phyloP scores from a whole-genome alignment of 768 basidiomycete genomes.

The Nidularia pulvinata region DNA sequence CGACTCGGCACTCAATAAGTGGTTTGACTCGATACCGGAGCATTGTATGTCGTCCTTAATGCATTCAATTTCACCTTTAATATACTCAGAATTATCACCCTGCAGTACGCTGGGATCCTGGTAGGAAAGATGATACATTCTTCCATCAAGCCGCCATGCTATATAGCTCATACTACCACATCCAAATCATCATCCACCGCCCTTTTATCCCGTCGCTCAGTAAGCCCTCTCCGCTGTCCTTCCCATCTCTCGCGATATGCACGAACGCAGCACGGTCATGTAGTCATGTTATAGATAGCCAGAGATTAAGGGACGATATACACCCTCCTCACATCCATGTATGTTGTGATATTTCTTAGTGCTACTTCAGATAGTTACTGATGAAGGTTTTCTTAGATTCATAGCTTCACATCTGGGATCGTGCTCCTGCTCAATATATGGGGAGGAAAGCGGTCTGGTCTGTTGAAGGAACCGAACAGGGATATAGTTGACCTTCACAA shows the following conservation, averaged over 20 bases:
- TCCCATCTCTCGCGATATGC: constrained; percentile 76
- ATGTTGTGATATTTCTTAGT: constrained; percentile 4
- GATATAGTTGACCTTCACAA: constrained; percentile 68
- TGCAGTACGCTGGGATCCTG: constrained; percentile 53
- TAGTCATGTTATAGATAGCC: constrained; percentile 71
- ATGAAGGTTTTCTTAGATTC: not conserved
- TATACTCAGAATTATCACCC: not conserved
- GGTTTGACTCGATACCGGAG: constrained; percentile 67
- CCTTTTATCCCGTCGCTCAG: constrained; percentile 69
- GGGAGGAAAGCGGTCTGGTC: constrained; percentile 54
- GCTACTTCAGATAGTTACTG: no score
- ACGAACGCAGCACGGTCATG: constrained; percentile 84
- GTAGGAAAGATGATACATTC: constrained; percentile 36
- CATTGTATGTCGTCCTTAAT: constrained; percentile 35
- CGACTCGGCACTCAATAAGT: constrained; percentile 71
- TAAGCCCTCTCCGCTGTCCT: constrained; percentile 43
- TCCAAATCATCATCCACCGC: constrained; percentile 76
- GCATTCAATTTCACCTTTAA: not conserved
- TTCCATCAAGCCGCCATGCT: constrained; percentile 66
- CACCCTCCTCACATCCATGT: constrained; percentile 33
- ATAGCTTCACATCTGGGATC: constrained; percentile 48
- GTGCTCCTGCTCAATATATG: constrained; percentile 69
- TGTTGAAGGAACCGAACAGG: constrained; percentile 43
- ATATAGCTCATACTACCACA: constrained; percentile 47
- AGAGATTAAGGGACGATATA: constrained; percentile 30